Evolutionary conservation across 2,329 filamentous ascomycete genomes (phyloP), one percentile per base, ranked within the genome.

Genomic region (Cladosporium halotolerans): DNA sequence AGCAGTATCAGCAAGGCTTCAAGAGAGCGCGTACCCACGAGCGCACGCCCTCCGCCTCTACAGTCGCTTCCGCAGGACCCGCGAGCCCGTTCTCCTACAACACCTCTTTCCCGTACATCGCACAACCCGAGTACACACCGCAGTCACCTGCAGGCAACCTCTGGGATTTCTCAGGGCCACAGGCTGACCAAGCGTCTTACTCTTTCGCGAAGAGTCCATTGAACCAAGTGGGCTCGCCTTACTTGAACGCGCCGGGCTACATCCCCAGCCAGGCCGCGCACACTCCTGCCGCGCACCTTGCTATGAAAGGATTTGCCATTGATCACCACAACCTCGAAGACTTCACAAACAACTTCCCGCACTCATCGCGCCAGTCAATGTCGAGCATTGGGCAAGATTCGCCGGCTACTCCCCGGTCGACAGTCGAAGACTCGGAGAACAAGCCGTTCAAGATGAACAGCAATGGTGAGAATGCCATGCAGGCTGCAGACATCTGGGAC

Each of bases 311-410:
- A 55, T 78, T 77, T 54, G 72, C 79, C 55, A 74, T 83, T 71
- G 79, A 76, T 54, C 71, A 77, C 55, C 72, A 78, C 61, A 71
- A 70, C 57, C 63, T 60, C 42, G 77, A 79, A 52, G 78, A 79
- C 32, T 74, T 77, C 8, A 63, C 73, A 33, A 71, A 76, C 40
- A 76, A 75, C 50, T 75, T 80, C 60, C 74, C 76, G 51, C 76
- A 78, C 41, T 74, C 80, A 33, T 76, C 77, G 42, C 71, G 79
- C 52, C 76, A 78, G 53, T 83, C 80, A 3, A 80, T 82, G 55
- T 83, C 81, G 2, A 83, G 77, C 53, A 73, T 78, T 67, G 81
- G 79, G 60, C 78, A 79, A 60, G 78, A 82, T 61, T 83, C 80
- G 32, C 81, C 80, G 9, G 77, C 79, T 41, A 84, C 81, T 52